These are phyloP conservation scores for Aspergillus terreus DNA, from an alignment of 2,329 filamentous ascomycete species.

Conservation along the genomic window DNA sequence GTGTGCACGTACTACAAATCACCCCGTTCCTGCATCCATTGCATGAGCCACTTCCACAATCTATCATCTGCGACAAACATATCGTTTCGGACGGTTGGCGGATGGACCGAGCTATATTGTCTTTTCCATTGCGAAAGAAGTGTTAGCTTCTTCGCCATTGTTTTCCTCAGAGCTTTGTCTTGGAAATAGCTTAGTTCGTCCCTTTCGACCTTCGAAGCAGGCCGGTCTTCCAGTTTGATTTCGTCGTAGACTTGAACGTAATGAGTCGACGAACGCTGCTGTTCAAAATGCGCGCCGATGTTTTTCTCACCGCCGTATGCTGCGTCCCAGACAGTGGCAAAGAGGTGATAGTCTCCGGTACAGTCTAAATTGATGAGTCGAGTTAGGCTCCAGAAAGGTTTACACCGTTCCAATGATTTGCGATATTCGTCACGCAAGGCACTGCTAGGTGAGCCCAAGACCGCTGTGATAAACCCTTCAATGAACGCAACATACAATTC, in stretches of 20 bases:
- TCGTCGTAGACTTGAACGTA: constrained; percentile 12
- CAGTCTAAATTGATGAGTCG: constrained; percentile 20
- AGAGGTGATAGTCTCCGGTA: constrained; percentile 14
- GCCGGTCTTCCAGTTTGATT: constrained; percentile 12
- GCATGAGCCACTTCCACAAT: constrained; percentile 19
- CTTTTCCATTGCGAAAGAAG: constrained; percentile 17
- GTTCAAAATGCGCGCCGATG: constrained; percentile 7
- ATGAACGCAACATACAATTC: constrained; percentile 7
- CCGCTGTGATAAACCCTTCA: constrained; percentile 7
- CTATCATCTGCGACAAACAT: constrained; percentile 16
- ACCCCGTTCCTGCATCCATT: constrained; percentile 15
- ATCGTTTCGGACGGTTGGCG: constrained; percentile 12
- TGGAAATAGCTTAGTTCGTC: constrained; percentile 14
- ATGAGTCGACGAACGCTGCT: constrained; percentile 8
- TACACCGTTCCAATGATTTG: constrained; percentile 8
- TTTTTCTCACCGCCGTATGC: constrained; percentile 2
- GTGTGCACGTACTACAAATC: background rate
- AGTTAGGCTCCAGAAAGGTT: constrained; percentile 14
- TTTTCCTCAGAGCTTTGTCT: constrained; percentile 7
- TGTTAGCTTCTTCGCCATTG: constrained; percentile 17
- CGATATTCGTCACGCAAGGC: constrained; percentile 10
- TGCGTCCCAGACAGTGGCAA: constrained; percentile 15
- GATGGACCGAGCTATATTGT: constrained; percentile 5
- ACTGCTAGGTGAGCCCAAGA: background rate
- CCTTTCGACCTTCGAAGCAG: constrained; percentile 10